Percentiles rank a stretch among this genome's conserved stretches.
phyloP scores from a whole-genome alignment of 768 basidiomycete species.

The Podaxis sp. region DNA sequence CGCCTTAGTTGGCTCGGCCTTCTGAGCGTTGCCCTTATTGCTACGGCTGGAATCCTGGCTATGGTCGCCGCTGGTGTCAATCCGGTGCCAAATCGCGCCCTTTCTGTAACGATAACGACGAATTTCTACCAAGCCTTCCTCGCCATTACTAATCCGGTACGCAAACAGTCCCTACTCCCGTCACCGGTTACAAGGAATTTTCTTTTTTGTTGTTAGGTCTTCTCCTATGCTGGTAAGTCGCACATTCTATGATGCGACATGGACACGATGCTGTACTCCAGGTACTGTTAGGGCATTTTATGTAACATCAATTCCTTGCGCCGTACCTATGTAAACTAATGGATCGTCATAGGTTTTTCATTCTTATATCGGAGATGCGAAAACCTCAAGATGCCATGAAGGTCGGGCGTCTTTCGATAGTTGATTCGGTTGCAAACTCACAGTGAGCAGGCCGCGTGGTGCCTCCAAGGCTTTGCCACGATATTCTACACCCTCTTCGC shows the following conservation, averaged over 20 bases:
- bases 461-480: constrained; percentile 49
- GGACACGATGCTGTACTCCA: neutral
- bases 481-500: constrained; percentile 45
- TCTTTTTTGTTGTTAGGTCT: neutral
- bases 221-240: constrained; percentile 3
- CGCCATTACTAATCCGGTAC: constrained; percentile 49
- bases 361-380: constrained; percentile 55
- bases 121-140: constrained; percentile 46
- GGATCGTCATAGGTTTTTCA: constrained; percentile 41
- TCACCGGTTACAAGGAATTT: neutral
- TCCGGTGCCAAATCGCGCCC: constrained; percentile 34
- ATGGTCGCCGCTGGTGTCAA: constrained; percentile 49
- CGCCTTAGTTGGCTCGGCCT: constrained; percentile 44
- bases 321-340: neutral
- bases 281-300: neutral
- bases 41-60: constrained; percentile 40
- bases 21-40: constrained; percentile 36
- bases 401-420: constrained; percentile 21
- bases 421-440: neutral
- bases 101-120: constrained; percentile 32
- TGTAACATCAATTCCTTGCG: neutral
- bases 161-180: constrained; percentile 9
- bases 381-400: constrained; percentile 52
- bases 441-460: constrained; percentile 41
- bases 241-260: neutral